Conservation (phyloP, 2,329 filamentous ascomycete genomes). For the Fusarium sp. region DNA sequence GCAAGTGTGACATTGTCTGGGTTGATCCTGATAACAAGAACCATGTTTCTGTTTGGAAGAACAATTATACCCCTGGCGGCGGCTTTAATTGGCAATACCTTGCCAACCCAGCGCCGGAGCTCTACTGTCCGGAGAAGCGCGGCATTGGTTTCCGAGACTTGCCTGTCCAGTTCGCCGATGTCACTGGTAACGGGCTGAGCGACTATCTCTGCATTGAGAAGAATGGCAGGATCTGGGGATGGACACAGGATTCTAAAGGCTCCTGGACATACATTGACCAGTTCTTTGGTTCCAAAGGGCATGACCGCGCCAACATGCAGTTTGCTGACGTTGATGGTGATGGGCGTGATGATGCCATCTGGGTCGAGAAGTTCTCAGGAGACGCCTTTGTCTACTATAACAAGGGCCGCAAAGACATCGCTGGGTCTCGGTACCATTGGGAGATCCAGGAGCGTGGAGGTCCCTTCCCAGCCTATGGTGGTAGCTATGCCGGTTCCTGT, state of each 20-base stretch:
- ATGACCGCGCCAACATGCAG: constrained; percentile 55
- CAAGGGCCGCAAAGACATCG: neutral
- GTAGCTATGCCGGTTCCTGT: neutral
- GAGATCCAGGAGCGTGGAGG: constrained; percentile 27
- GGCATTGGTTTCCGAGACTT: constrained; percentile 47
- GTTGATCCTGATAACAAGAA: constrained; percentile 48
- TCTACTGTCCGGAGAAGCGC: constrained; percentile 25
- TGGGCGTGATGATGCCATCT: constrained; percentile 53
- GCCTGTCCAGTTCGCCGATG: constrained; percentile 12
- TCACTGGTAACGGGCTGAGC: constrained; percentile 44
- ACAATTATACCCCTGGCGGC: neutral
- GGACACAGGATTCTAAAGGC: constrained; percentile 40
- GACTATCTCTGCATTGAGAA: constrained; percentile 54
- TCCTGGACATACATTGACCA: constrained; percentile 33
- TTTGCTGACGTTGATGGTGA: constrained; percentile 58
- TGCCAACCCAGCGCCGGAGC: neutral
- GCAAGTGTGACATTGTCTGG: constrained; percentile 54
- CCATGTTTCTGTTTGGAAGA: constrained; percentile 24
- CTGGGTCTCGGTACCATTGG: neutral
- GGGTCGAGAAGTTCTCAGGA: constrained; percentile 7
- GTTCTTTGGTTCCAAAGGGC: constrained; percentile 4
- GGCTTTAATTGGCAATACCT: constrained; percentile 1
- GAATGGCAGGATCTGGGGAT: constrained; percentile 47
- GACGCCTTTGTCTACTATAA: constrained; percentile 41
- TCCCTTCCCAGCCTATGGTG: neutral